These are phyloP conservation scores for Magnaporthiopsis incrustans DNA, from an alignment of 2,329 filamentous ascomycete species.

Conservation along the genomic window DNA sequence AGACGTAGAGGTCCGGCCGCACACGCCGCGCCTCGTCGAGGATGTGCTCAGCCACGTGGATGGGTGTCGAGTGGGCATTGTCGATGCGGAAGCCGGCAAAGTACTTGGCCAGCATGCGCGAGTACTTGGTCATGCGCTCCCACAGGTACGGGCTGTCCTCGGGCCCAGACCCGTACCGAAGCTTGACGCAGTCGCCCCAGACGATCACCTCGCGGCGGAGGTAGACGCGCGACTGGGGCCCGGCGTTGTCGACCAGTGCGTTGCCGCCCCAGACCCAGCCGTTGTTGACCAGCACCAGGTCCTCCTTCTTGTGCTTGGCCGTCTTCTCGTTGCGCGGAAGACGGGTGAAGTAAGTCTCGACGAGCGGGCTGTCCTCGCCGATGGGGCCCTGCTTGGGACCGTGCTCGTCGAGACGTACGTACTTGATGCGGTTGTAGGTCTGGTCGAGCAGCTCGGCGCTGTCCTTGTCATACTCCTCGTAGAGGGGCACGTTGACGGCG, in stretches of 20 bases:
- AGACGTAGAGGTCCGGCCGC: conserved; percentile 80
- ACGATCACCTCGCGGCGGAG: conserved; percentile 93
- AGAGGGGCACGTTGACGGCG: conserved; percentile 78
- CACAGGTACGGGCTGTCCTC: conserved; percentile 89
- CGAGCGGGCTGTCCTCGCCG: conserved; percentile 66
- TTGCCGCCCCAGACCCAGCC: conserved; percentile 99
- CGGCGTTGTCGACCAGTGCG: conserved; percentile 87
- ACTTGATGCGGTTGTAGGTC: conserved; percentile 89
- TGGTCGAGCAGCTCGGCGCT: conserved; percentile 79
- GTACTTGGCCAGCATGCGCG: conserved; percentile 84
- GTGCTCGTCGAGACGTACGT: conserved; percentile 84
- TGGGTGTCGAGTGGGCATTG: conserved; percentile 93
- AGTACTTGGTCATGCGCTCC: conserved; percentile 94
- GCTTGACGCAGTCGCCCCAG: conserved; percentile 97
- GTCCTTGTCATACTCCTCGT: conserved; percentile 86
- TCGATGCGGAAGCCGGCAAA: conserved; percentile 95
- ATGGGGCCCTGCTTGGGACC: conserved; percentile 82
- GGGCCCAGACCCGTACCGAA: conserved; percentile 74
- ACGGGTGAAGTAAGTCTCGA: conserved; percentile 92
- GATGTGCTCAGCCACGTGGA: conserved; percentile 91
- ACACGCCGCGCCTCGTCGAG: conserved; percentile 87
- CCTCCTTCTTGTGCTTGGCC: conserved; percentile 63
- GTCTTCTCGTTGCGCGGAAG: conserved; percentile 74
- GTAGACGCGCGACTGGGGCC: conserved; percentile 83
- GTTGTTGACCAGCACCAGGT: conserved; percentile 84